Percentiles rank a stretch among this genome's conserved stretches.
phyloP scores from a whole-genome alignment of 768 basidiomycete species.

The Rhizopogon salebrosus region DNA sequence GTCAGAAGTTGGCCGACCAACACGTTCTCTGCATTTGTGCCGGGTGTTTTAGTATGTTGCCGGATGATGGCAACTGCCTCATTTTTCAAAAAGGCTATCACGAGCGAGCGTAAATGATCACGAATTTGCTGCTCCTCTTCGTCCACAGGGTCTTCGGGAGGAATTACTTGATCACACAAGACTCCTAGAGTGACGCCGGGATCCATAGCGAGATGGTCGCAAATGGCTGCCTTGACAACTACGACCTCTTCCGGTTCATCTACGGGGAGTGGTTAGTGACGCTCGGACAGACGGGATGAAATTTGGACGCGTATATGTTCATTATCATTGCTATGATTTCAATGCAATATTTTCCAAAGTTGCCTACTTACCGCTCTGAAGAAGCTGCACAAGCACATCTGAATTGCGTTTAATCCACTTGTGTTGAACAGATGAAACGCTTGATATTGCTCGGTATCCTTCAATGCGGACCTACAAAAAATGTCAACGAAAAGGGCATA shows the following conservation, averaged over 20 bases:
- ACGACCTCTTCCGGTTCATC: constrained; percentile 64
- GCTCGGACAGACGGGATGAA: neutral
- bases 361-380: constrained; percentile 60
- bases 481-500: neutral
- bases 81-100: constrained; percentile 52
- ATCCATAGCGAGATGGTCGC: constrained; percentile 62
- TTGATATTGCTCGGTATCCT: constrained; percentile 59
- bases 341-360: neutral
- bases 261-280: constrained; percentile 16
- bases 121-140: constrained; percentile 56
- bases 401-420: constrained; percentile 68
- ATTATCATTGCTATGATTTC: neutral
- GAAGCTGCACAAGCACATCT: constrained; percentile 69
- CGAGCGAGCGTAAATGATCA: constrained; percentile 52
- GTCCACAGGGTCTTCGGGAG: constrained; percentile 44
- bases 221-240: constrained; percentile 55
- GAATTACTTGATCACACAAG: constrained; percentile 61
- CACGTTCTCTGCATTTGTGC: constrained; percentile 41
- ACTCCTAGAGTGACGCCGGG: constrained; percentile 56
- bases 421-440: constrained; percentile 40
- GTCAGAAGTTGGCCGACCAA: constrained; percentile 43
- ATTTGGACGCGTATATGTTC: neutral
- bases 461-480: constrained; percentile 55
- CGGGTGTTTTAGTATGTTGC: constrained; percentile 36
- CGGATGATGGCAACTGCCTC: constrained; percentile 47